Evolutionary conservation across 345 rosid genomes (phyloP).

Genomic region (Balakata baccata): DNA sequence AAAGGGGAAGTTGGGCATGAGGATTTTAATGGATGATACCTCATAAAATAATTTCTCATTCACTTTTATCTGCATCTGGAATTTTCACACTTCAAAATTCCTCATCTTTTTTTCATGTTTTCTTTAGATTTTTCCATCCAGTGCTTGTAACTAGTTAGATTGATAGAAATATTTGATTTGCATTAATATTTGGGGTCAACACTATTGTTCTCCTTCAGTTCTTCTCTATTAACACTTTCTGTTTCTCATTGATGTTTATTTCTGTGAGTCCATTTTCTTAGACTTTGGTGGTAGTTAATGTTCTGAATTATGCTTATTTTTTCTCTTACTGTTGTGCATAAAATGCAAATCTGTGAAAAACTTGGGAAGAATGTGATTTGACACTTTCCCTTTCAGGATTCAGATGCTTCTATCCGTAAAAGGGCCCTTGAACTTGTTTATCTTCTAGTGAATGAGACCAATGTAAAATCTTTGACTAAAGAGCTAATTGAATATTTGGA

Average conservation of each 20-base stretch:
- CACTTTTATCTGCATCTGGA: neutral
- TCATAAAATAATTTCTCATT: neutral
- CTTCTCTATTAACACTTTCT: neutral
- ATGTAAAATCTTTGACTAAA: constrained; percentile 84
- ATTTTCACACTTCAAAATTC: no score
- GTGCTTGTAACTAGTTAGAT: no score
- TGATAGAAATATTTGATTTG: no score
- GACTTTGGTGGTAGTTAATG: neutral
- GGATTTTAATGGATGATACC: neutral
- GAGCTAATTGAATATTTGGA: constrained; percentile 94
- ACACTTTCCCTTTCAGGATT: constrained; percentile 61
- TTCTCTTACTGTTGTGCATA: constrained; percentile 11
- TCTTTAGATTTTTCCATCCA: neutral
- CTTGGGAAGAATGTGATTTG: constrained; percentile 23
- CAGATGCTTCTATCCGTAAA: constrained; percentile 97
- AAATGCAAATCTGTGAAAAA: constrained; percentile 3
- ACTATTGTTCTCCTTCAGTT: neutral
- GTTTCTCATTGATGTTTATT: neutral
- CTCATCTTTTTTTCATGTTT: neutral
- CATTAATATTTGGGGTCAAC: neutral
- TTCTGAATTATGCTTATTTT: neutral
- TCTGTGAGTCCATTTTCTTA: neutral
- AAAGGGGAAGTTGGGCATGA: neutral
- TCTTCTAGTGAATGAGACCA: constrained; percentile 80
- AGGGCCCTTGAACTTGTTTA: constrained; percentile 92